These are phyloP conservation scores for Metschnikowia dekortorum DNA, from an alignment of 805 yeast species.

Conservation along the genomic window DNA sequence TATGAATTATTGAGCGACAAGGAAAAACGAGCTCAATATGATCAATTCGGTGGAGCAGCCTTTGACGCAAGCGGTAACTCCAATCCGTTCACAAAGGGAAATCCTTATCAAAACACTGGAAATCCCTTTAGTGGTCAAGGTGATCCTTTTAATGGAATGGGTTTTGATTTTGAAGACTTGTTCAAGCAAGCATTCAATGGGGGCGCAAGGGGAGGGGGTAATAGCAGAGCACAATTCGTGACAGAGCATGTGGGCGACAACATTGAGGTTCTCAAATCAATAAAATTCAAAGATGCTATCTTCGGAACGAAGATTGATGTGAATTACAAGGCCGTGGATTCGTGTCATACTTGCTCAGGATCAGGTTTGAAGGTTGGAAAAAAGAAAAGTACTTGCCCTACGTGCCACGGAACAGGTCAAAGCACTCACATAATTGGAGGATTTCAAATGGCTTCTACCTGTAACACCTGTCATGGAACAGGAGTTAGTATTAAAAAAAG, in stretches of 20 bases:
- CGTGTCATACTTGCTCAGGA: slow-evolving; percentile 79
- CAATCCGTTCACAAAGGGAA: slow-evolving; percentile 41
- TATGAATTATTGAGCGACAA: slow-evolving; percentile 88
- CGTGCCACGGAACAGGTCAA: slow-evolving; percentile 93
- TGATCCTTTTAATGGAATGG: slow-evolving; percentile 52
- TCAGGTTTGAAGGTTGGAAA: slow-evolving; percentile 78
- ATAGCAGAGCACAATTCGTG: slow-evolving; percentile 45
- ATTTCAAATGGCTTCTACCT: slow-evolving; percentile 94
- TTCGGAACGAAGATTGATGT: slow-evolving; percentile 69
- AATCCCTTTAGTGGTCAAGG: slow-evolving; percentile 42
- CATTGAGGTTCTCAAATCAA: slow-evolving; percentile 69
- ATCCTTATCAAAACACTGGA: slow-evolving; percentile 39
- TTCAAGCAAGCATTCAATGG: slow-evolving; percentile 48
- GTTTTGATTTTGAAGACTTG: slow-evolving; percentile 43
- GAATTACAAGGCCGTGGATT: slow-evolving; percentile 67
- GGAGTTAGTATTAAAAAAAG: slow-evolving; percentile 70
- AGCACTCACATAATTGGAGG: slow-evolving; percentile 86
- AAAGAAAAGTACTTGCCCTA: slow-evolving; percentile 69
- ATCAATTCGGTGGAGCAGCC: slow-evolving; percentile 86
- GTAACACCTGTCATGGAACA: slow-evolving; percentile 80
- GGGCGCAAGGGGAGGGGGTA: slow-evolving; percentile 25
- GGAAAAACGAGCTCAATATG: slow-evolving; percentile 81
- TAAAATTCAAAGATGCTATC: slow-evolving; percentile 81
- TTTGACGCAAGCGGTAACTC: slow-evolving; percentile 58
- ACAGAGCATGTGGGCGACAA: slow-evolving; percentile 88